These are phyloP conservation scores for Coemansia sp. DNA, from an alignment of 192 early-diverging fungal genomes.

Conservation along the genomic window DNA sequence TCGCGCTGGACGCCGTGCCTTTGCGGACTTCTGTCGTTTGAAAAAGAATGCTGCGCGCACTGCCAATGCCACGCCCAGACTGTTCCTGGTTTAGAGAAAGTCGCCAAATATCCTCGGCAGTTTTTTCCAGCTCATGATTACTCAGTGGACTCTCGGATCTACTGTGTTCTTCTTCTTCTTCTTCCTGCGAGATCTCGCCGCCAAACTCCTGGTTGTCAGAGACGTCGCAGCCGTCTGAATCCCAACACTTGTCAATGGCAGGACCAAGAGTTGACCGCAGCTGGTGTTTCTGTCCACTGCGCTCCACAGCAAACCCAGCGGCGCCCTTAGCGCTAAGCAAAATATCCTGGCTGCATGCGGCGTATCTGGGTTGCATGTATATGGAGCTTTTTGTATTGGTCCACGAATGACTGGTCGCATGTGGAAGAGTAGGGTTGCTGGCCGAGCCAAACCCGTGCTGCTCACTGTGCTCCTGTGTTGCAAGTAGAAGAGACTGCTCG, in stretches of 20 bases:
- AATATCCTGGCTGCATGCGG: conserved; percentile 21
- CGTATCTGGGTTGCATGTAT: conserved; percentile 20
- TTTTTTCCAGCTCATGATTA: conserved; percentile 5
- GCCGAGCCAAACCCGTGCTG: not conserved
- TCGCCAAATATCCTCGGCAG: not conserved
- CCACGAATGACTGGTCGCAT: not conserved
- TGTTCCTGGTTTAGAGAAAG: not conserved
- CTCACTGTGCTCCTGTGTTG: not conserved
- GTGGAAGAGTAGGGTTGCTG: conserved; percentile 8
- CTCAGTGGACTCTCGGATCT: conserved; percentile 5
- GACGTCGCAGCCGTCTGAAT: conserved; percentile 15
- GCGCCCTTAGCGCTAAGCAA: conserved; percentile 8
- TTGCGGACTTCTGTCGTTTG: not conserved
- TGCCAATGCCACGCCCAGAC: not conserved
- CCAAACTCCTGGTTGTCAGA: conserved; percentile 9
- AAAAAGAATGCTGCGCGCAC: not conserved
- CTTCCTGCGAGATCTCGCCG: conserved; percentile 43
- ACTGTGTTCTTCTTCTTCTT: not conserved
- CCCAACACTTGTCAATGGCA: conserved; percentile 14
- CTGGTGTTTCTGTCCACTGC: not conserved
- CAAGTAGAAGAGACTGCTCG: not conserved
- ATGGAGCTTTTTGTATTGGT: conserved; percentile 12
- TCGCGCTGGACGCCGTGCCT: not conserved
- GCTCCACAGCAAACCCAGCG: not conserved
- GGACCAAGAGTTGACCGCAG: not conserved